phyloP scores from a whole-genome alignment of 192 early-diverging fungal species.

The Coemansia sp. region DNA sequence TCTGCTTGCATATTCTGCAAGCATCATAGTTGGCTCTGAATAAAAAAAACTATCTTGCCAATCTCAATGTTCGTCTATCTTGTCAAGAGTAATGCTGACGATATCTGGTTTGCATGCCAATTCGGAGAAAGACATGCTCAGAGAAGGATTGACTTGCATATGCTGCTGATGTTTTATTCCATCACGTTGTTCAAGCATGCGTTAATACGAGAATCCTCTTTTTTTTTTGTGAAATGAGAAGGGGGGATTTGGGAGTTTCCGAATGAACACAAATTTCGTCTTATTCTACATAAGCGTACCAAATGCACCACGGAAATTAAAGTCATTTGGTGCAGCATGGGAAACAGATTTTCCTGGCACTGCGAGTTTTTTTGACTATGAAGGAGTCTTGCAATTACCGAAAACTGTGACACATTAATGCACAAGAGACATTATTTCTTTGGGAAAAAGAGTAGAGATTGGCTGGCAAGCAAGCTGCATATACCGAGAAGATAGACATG shows the following conservation, averaged over 20 bases:
- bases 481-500: too few relatives aligned
- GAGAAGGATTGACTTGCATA: conserved; percentile 1
- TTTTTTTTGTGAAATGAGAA: not conserved
- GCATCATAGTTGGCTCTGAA: not conserved
- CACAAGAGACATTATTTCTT: not conserved
- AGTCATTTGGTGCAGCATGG: not conserved
- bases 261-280: too few relatives aligned
- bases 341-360: too few relatives aligned
- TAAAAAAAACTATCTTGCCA: too few relatives aligned
- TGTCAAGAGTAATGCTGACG: too few relatives aligned
- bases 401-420: too few relatives aligned
- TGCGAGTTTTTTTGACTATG: not conserved
- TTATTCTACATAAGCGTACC: not conserved
- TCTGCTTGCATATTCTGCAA: not conserved
- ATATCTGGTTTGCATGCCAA: not conserved
- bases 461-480: too few relatives aligned
- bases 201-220: not conserved
- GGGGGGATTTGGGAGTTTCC: too few relatives aligned
- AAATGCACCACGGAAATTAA: conserved; percentile 5
- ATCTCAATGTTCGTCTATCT: too few relatives aligned
- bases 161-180: not conserved
- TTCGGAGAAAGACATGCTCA: not conserved
- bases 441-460: too few relatives aligned
- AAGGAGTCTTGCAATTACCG: too few relatives aligned
- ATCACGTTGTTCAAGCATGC: conserved; percentile 4